A percentile compares a stretch with the other conserved stretches of the same genome.
phyloP scores from a whole-genome alignment of 164 flowering plant species.

The Sedum album region DNA sequence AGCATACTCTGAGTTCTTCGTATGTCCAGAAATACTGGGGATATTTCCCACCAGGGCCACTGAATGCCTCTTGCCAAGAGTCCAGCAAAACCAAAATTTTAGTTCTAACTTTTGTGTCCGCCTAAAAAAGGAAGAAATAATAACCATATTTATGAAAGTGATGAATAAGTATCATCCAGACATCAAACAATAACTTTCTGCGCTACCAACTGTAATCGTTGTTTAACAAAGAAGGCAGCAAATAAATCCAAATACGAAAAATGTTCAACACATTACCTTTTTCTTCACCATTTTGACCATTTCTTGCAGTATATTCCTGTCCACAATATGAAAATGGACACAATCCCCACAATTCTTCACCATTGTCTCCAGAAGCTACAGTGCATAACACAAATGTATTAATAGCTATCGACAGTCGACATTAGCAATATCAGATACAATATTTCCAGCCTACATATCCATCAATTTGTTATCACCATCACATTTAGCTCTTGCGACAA shows the following conservation, averaged over 20 bases:
- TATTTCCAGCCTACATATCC: neutral
- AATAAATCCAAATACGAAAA: slow-evolving; percentile 61
- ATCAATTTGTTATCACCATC: neutral
- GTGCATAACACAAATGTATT: neutral
- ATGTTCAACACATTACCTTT: slow-evolving; percentile 68
- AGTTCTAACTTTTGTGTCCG: too few relatives aligned
- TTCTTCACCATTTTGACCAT: too few relatives aligned
- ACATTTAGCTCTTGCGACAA: neutral
- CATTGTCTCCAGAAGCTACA: slow-evolving; percentile 75
- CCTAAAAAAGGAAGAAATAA: slow-evolving; percentile 77
- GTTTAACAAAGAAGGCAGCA: slow-evolving; percentile 67
- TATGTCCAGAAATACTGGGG: too few relatives aligned
- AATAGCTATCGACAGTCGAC: neutral
- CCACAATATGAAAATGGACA: too few relatives aligned
- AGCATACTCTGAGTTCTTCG: slow-evolving; percentile 73
- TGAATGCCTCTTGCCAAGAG: too few relatives aligned
- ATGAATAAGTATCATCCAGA: slow-evolving; percentile 74
- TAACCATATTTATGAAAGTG: too few relatives aligned
- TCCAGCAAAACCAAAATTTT: too few relatives aligned
- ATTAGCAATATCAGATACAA: neutral
- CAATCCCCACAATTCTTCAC: too few relatives aligned
- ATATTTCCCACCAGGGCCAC: too few relatives aligned
- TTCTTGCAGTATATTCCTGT: too few relatives aligned
- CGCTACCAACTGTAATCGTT: slow-evolving; percentile 59
- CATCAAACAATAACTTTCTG: slow-evolving; percentile 99